Evolutionary conservation across 2,329 filamentous ascomycete genomes (phyloP), one percentile per base, ranked within the genome.

Genomic region (Colletotrichum spaethianum): DNA sequence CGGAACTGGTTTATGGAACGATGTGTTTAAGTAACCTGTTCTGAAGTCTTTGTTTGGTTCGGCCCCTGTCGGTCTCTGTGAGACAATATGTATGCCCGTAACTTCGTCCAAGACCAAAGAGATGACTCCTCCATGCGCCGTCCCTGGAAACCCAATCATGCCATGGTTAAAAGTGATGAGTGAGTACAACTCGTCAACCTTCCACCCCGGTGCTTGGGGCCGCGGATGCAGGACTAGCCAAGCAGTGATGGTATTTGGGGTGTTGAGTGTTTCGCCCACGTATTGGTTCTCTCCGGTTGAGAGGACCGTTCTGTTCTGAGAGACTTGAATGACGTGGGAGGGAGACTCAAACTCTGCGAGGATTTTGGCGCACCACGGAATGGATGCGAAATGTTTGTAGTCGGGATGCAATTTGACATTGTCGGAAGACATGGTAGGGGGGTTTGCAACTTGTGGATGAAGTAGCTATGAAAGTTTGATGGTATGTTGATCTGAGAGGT

Each of bases 81-180:
- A 73, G 33, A 83, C 82, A 50, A 81, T 77, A 26, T 83, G 72
- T 6, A 76, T 74, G 3, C 82, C 81, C 75, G 82, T 80, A 14
- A 79, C 75, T 76, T 84, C 83, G 53, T 85, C 83, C 42, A 82
- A 63, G 63, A 84, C 71, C 26, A 82, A 75, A 50, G 79, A 78
- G n/a, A 79, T 77, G 64, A 83, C 75, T 7, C 83, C 83, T 2
- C 83, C 83, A 63, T 84, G 83, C 6, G 81, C 73, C 11, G 82
- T 70, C 18, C 74, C 74, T 0, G 78, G 75, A 48, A 78, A 81
- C 2, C 83, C 81, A 7, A 75, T 79, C 11, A 83, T 75, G 5
- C 80, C 81, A 3, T 79, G 74, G 6, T 80, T 79, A 11, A 83
- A 75, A 1, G 79, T 75, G 52, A 81, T 77, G 36, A 84, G 76